Percentiles rank a stretch among this genome's conserved stretches.
Evolutionary conservation across 495 filamentous ascomycete species (phyloP).

Genomic region (Trichoderma reesei): DNA sequence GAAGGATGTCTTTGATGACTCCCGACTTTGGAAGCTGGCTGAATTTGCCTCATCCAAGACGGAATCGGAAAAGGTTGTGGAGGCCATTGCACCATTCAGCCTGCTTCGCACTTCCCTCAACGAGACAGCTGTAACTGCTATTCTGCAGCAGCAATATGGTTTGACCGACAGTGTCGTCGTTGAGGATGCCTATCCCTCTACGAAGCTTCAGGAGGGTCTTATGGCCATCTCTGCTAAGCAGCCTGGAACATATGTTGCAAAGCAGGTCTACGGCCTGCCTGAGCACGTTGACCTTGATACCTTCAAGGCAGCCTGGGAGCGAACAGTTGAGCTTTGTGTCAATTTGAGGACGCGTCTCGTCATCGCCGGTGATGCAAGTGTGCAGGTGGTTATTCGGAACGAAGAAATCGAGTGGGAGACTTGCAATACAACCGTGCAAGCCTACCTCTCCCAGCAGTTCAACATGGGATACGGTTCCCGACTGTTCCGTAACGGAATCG

Average conservation of each 20-base stretch:
- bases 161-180: conserved; percentile 14
- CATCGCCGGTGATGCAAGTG: not conserved
- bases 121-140: not conserved
- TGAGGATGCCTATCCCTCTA: conserved; percentile 48
- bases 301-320: conserved; percentile 11
- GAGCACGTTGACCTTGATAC: conserved; percentile 17
- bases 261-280: conserved; percentile 16
- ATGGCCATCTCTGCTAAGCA: not conserved
- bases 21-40: not conserved
- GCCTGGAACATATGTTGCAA: conserved; percentile 37
- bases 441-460: not conserved
- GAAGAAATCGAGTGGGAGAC: conserved; percentile 8
- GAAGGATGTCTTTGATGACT: conserved; percentile 8
- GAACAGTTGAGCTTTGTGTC: conserved; percentile 1
- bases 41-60: too few relatives aligned
- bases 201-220: conserved; percentile 47
- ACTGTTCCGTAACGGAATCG: not conserved
- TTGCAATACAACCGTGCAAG: not conserved
- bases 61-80: too few relatives aligned
- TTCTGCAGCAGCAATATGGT: not conserved
- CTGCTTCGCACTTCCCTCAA: not conserved
- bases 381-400: not conserved
- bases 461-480: not conserved
- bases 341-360: conserved; percentile 6
- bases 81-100: not conserved